Evolutionary conservation across 768 basidiomycete species (phyloP).

Genomic region (Psilocybe sp.): DNA sequence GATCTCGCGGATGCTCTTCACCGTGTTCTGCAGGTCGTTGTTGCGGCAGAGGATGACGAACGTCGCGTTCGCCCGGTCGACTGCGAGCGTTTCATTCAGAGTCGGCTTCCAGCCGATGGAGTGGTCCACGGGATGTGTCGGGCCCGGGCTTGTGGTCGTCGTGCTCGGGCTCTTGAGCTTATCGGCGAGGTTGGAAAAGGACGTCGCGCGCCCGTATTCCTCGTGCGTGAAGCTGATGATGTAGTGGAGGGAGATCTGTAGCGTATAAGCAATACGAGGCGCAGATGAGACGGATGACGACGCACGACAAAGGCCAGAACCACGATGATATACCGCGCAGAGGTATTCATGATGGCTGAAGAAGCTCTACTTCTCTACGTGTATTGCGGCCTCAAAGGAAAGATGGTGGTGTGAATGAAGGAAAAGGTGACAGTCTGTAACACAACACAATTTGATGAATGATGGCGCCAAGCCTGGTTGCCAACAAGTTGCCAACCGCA

Average conservation of each 20-base stretch:
- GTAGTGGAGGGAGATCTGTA: constrained; percentile 37
- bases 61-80: constrained; percentile 35
- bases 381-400: no score
- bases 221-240: constrained; percentile 51
- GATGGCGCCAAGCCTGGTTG: no score
- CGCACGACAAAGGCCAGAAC: constrained; percentile 31
- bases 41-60: constrained; percentile 64
- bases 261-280: background rate
- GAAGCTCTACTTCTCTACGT: no score
- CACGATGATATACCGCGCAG: constrained; percentile 31
- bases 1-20: constrained; percentile 68
- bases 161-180: constrained; percentile 5
- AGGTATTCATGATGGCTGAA: constrained; percentile 25
- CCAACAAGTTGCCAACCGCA: no score
- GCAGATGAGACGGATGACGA: constrained; percentile 2
- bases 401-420: no score
- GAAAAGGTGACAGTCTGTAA: no score
- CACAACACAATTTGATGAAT: no score
- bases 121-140: constrained; percentile 26
- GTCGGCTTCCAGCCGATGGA: background rate
- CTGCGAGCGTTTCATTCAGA: constrained; percentile 15
- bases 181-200: constrained; percentile 29
- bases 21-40: constrained; percentile 56
- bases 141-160: background rate
- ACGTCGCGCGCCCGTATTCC: constrained; percentile 48